Base-by-base conservation (phyloP, 1,284 basidiomycete species). In the Thelephora terrestris region DNA sequence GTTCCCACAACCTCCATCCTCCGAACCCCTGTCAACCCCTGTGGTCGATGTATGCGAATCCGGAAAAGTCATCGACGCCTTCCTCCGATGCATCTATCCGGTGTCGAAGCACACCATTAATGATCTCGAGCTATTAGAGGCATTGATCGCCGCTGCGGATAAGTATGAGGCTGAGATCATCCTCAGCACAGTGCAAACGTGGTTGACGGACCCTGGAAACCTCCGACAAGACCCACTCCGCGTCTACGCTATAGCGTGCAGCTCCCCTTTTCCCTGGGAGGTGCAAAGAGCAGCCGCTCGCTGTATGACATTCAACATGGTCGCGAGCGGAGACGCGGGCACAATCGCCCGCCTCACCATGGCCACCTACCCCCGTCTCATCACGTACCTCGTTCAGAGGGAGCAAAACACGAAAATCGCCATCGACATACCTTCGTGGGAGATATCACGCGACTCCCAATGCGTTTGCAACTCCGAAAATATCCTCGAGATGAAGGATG, bases 31-130 rank as follows among this genome's bases (percentile, higher is more conserved):
- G 9, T 27, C 25, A 27, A 9, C 25, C 5, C 50, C 51, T 3
- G 34, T 47, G 2, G 48, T 55, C 23, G 46, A 43, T 9, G 44
- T 58, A 7, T 20, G 46, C 5, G 57, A 58, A 45, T 50, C 53
- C 39, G 47, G 49, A 25, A 27, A 37, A 16, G 53, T 52, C 10
- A 21, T 58, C 18, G 50, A 55, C 27, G 34, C 16, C 12, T 47
- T 56, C 42, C 50, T 50, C 12, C 32, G 53, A 5, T 48, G 46
- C 46, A 27, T 27, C 25, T 27, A 27, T 9, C 25, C 25, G 5
- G 25, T 27, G 9, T 27, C 25, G 9, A 27, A 81, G 48, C 64
- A 69, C 3, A 57, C 37, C 17, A 9, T 39, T 16, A 23, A 39
- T 7, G 21, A 9, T 23, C 37, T 51, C 10, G 32, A 47, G 12